phyloP scores from a whole-genome alignment of 2,329 filamentous ascomycete genomes.

The Apiospora kogelbergensis region DNA sequence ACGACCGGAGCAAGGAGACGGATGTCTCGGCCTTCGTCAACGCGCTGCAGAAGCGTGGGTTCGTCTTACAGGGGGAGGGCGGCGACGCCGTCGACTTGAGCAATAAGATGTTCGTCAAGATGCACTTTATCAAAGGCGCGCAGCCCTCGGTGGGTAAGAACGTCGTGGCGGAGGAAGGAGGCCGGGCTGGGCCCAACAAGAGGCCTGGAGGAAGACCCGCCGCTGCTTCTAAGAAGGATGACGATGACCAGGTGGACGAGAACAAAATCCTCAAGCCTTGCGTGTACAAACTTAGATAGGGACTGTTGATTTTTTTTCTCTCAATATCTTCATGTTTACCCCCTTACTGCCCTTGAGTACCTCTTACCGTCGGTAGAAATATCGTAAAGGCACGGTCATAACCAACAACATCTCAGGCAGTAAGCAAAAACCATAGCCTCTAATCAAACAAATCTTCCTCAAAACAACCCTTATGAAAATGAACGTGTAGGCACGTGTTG shows the following conservation, averaged over 20 bases:
- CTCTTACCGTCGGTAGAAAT: background rate
- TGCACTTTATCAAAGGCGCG: constrained; percentile 89
- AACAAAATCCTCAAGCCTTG: constrained; percentile 80
- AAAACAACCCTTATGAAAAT: background rate
- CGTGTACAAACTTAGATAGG: constrained; percentile 85
- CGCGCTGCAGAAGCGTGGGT: constrained; percentile 77
- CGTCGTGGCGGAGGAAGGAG: constrained; percentile 59
- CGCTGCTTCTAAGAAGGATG: constrained; percentile 56
- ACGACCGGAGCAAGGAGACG: constrained; percentile 68
- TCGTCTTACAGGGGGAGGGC: constrained; percentile 71
- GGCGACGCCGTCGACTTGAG: constrained; percentile 69
- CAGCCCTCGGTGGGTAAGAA: constrained; percentile 76
- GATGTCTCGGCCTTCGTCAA: constrained; percentile 87
- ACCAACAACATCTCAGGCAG: background rate
- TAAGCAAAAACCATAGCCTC: background rate
- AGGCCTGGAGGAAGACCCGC: constrained; percentile 54
- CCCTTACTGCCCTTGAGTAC: background rate
- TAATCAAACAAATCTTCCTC: background rate
- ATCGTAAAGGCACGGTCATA: background rate
- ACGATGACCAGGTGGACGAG: constrained; percentile 63
- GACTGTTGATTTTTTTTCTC: background rate
- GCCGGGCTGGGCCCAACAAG: constrained; percentile 39
- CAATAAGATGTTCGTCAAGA: constrained; percentile 98
- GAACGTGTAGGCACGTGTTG: background rate
- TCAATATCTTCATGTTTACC: background rate